Percentiles rank a stretch among this genome's conserved stretches.
Evolutionary conservation across 768 basidiomycete species (phyloP).

Genomic region (Mycena olivaceomarginata): DNA sequence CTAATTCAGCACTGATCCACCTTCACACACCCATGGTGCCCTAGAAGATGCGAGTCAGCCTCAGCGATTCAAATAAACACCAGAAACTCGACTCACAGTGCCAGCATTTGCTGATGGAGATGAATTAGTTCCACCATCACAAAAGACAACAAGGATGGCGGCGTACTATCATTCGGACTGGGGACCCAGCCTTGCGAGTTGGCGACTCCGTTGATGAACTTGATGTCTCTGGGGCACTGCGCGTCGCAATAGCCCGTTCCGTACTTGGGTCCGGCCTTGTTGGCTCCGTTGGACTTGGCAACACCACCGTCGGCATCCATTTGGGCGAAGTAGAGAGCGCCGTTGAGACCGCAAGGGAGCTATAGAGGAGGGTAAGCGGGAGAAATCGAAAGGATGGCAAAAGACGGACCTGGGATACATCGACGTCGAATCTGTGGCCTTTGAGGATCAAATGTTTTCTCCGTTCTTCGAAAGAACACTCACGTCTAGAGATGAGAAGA

Average conservation of each 20-base stretch:
- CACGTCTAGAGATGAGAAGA: slow-evolving; percentile 7
- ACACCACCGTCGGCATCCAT: slow-evolving; percentile 77
- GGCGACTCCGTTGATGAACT: slow-evolving; percentile 73
- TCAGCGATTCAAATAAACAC: neutral
- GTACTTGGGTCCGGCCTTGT: slow-evolving; percentile 72
- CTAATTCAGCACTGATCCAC: neutral
- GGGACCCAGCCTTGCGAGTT: slow-evolving; percentile 33
- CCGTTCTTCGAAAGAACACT: slow-evolving; percentile 1
- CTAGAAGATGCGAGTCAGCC: neutral
- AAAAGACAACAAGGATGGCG: neutral
- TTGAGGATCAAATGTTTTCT: neutral
- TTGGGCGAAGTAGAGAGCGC: slow-evolving; percentile 69
- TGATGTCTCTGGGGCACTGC: slow-evolving; percentile 73
- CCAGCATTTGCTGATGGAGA: slow-evolving; percentile 55
- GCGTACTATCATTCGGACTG: slow-evolving; percentile 34
- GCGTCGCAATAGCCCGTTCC: slow-evolving; percentile 61
- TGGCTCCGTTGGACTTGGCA: slow-evolving; percentile 62
- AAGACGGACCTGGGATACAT: slow-evolving; percentile 63
- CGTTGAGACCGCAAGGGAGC: slow-evolving; percentile 60
- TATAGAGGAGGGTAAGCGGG: neutral
- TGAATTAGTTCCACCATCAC: neutral
- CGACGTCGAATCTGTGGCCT: slow-evolving; percentile 69
- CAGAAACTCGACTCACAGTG: slow-evolving; percentile 42
- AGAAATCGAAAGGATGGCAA: neutral
- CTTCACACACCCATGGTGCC: slow-evolving; percentile 31